phyloP scores from a whole-genome alignment of 805 yeast genomes.

The Metschnikowia shivogae region DNA sequence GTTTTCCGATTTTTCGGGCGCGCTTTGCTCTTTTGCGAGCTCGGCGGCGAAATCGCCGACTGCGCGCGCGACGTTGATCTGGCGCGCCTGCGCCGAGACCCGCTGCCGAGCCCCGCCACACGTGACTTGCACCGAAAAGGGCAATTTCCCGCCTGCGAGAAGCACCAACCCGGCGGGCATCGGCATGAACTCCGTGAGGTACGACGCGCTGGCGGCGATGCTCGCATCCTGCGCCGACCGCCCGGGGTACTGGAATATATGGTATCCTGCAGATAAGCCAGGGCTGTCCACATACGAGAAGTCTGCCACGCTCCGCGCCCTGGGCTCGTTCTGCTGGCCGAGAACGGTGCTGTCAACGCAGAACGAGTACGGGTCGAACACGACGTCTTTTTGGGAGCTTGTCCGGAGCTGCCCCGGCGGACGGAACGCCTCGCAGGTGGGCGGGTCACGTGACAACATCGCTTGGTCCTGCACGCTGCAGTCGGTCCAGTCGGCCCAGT shows the following conservation, averaged over 20 bases:
- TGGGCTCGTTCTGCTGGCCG: slow-evolving; percentile 18
- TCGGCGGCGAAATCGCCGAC: slow-evolving; percentile 19
- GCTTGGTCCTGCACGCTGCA: slow-evolving; percentile 6
- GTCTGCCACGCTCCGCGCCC: slow-evolving; percentile 12
- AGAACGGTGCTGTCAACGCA: slow-evolving; percentile 1
- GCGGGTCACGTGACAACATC: slow-evolving; percentile 1
- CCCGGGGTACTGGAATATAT: slow-evolving; percentile 32
- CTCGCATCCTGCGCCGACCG: slow-evolving; percentile 27
- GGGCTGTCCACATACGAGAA: slow-evolving; percentile 9
- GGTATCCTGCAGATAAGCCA: slow-evolving; percentile 21
- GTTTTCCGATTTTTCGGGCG: slow-evolving; percentile 19
- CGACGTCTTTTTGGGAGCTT: slow-evolving; percentile 1
- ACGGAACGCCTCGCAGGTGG: slow-evolving; percentile 6
- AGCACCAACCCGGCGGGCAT: slow-evolving; percentile 31
- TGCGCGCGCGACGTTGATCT: slow-evolving; percentile 12
- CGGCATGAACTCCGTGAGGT: slow-evolving; percentile 39
- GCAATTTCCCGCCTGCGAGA: slow-evolving; percentile 14
- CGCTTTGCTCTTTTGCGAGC: slow-evolving; percentile 3
- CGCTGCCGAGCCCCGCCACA: slow-evolving; percentile 9
- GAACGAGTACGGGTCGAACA: background rate
- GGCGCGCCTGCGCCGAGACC: slow-evolving; percentile 1
- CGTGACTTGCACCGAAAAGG: slow-evolving; percentile 8
- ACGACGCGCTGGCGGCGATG: slow-evolving; percentile 34
- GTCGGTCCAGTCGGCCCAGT: slow-evolving; percentile 21
- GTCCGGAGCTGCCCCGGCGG: background rate